These are phyloP conservation scores for Kodamaea sp. DNA, from an alignment of 1,139 yeast species.

Conservation along the genomic window DNA sequence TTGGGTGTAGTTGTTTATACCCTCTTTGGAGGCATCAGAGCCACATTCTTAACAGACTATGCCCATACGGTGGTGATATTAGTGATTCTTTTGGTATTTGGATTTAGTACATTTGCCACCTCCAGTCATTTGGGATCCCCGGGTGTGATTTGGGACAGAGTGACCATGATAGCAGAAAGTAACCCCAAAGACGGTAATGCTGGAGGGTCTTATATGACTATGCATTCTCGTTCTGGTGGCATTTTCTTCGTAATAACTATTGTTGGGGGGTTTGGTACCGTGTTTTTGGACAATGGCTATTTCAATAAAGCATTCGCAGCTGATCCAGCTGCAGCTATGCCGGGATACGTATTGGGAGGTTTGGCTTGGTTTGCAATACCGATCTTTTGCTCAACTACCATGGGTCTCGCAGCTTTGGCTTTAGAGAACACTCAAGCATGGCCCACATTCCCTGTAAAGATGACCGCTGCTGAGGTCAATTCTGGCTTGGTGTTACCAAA, in stretches of 20 bases:
- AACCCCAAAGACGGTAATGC: slow-evolving; percentile 75
- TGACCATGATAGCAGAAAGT: slow-evolving; percentile 55
- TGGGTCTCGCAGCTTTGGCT: slow-evolving; percentile 80
- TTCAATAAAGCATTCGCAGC: slow-evolving; percentile 92
- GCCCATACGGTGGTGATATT: slow-evolving; percentile 69
- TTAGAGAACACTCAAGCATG: slow-evolving; percentile 66
- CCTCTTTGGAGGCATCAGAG: slow-evolving; percentile 85
- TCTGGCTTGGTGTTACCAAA: slow-evolving; percentile 85
- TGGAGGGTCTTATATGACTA: slow-evolving; percentile 75
- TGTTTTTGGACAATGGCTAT: slow-evolving; percentile 85
- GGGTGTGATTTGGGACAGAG: slow-evolving; percentile 70
- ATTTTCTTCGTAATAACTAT: slow-evolving; percentile 81
- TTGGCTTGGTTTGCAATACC: slow-evolving; percentile 92
- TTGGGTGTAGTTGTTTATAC: slow-evolving; percentile 83
- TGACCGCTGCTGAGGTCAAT: slow-evolving; percentile 67
- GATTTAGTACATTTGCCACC: slow-evolving; percentile 65
- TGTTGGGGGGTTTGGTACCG: slow-evolving; percentile 88
- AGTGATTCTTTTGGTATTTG: slow-evolving; percentile 60
- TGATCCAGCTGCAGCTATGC: slow-evolving; percentile 77
- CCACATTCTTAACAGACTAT: slow-evolving; percentile 87
- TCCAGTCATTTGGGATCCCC: slow-evolving; percentile 72
- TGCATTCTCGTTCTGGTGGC: slow-evolving; percentile 76
- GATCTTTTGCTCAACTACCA: slow-evolving; percentile 73
- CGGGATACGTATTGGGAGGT: slow-evolving; percentile 93
- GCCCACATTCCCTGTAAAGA: slow-evolving; percentile 73